Percentiles rank a stretch among this genome's conserved stretches.
These are phyloP conservation scores for Xylaria curta DNA, from an alignment of 495 filamentous ascomycete species.

Conservation along the genomic window DNA sequence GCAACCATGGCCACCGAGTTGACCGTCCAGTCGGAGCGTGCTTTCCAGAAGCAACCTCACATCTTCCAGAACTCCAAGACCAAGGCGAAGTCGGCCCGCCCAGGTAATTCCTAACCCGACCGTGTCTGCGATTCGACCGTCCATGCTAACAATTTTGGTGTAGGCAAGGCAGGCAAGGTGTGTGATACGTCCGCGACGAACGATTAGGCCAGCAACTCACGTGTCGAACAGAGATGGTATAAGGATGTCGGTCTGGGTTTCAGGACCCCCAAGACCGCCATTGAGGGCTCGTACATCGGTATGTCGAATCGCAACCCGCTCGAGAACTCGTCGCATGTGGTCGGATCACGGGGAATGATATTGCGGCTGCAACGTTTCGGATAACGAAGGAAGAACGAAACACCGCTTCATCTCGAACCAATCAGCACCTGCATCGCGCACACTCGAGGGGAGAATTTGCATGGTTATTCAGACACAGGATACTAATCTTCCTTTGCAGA, in stretches of 20 bases:
- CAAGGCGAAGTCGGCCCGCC: constrained; percentile 82
- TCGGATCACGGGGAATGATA: not conserved
- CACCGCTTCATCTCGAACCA: not conserved
- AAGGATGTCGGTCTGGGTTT: constrained; percentile 99
- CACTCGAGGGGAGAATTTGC: not conserved
- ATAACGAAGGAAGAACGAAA: not conserved
- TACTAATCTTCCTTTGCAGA: constrained; percentile 61
- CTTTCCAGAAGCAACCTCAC: constrained; percentile 99
- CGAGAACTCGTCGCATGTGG: not conserved
- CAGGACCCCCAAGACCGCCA: constrained; percentile 95
- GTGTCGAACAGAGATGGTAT: constrained; percentile 88
- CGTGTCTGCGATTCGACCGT: not conserved
- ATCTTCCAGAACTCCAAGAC: constrained; percentile 97
- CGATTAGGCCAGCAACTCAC: constrained; percentile 20
- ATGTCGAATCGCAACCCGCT: constrained; percentile 54
- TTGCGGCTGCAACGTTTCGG: not conserved
- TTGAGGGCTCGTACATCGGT: constrained; percentile 99
- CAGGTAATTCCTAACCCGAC: constrained; percentile 30
- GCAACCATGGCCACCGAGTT: constrained; percentile 97
- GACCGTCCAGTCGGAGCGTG: constrained; percentile 96
- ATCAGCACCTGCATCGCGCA: not conserved
- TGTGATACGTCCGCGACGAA: constrained; percentile 39
- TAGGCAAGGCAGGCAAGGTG: constrained; percentile 66
- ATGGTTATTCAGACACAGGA: constrained; percentile 15
- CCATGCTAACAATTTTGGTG: constrained; percentile 1